Conservation (phyloP, 2,329 filamentous ascomycete species). For the Ophiosphaerella korrae region DNA sequence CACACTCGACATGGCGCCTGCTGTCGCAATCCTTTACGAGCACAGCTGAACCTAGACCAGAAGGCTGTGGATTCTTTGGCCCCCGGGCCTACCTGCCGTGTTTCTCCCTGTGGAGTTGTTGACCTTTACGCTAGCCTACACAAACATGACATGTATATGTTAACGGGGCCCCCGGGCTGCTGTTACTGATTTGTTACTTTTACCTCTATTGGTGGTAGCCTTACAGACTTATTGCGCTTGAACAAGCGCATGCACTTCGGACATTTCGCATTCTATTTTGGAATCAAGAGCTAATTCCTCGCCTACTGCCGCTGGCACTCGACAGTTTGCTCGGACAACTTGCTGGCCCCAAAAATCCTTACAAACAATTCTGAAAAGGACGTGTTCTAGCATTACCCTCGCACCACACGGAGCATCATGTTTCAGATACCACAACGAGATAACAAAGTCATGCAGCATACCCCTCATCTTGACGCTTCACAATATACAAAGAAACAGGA, state of each 20-base stretch:
- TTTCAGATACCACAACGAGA: conserved; percentile 4
- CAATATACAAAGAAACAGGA: neutral
- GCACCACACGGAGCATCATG: neutral
- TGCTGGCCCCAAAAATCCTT: neutral
- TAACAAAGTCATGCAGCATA: conserved; percentile 1
- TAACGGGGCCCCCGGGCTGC: conserved; percentile 5
- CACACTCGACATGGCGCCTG: conserved; percentile 11
- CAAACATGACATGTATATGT: conserved; percentile 6
- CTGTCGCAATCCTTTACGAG: conserved; percentile 6
- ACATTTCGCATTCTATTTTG: conserved; percentile 5
- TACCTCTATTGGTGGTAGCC: neutral
- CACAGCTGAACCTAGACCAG: conserved; percentile 15
- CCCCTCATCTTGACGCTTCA: conserved; percentile 1
- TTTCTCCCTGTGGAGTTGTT: conserved; percentile 10
- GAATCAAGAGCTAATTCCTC: neutral
- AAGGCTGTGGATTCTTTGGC: conserved; percentile 12
- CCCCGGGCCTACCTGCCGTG: conserved; percentile 19
- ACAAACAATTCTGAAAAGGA: conserved; percentile 6
- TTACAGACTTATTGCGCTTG: neutral
- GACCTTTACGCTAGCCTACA: conserved; percentile 8
- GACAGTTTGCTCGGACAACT: neutral
- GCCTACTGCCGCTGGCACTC: neutral
- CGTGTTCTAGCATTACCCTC: conserved; percentile 4
- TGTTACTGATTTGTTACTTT: conserved; percentile 9
- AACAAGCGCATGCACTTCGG: neutral